Evolutionary conservation across 495 filamentous ascomycete genomes (phyloP).

Genomic region (Aspergillus conjunctus): DNA sequence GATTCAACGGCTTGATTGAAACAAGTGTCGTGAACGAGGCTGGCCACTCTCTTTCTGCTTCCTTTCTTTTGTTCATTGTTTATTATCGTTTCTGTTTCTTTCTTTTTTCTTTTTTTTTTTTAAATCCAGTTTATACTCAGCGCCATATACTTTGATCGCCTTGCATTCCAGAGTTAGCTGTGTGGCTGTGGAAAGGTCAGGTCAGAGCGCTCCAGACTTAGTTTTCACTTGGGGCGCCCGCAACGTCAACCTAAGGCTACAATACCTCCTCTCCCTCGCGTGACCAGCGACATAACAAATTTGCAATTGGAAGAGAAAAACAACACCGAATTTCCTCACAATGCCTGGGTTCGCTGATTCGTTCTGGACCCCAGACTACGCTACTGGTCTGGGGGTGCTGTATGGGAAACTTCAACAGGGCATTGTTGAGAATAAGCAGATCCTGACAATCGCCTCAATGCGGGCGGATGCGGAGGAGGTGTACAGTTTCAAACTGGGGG

Average conservation of each 20-base stretch:
- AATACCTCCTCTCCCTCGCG: no score
- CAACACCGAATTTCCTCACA: slow-evolving; percentile 21
- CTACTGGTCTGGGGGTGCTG: slow-evolving; percentile 89
- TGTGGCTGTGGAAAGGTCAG: neutral
- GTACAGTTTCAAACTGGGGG: slow-evolving; percentile 78
- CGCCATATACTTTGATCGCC: slow-evolving; percentile 1
- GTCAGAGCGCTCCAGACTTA: neutral
- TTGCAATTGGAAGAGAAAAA: neutral
- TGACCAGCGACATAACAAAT: no score
- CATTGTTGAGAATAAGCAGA: slow-evolving; percentile 89
- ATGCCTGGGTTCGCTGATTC: slow-evolving; percentile 92
- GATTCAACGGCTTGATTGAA: slow-evolving; percentile 11
- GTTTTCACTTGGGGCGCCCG: neutral
- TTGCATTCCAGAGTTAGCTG: slow-evolving; percentile 7
- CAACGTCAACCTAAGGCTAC: no score
- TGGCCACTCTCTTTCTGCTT: slow-evolving; percentile 14
- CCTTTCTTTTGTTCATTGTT: no score
- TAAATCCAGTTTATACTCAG: slow-evolving; percentile 2
- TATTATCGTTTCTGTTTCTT: neutral
- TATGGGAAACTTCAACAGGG: slow-evolving; percentile 98
- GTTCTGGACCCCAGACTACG: slow-evolving; percentile 95
- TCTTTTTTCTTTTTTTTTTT: neutral
- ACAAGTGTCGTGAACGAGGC: slow-evolving; percentile 14
- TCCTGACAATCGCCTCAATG: slow-evolving; percentile 87
- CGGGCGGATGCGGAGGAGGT: slow-evolving; percentile 93